A percentile compares a stretch with the other conserved stretches of the same genome.
phyloP scores from a whole-genome alignment of 345 rosid species.

The Mercurialis annua region DNA sequence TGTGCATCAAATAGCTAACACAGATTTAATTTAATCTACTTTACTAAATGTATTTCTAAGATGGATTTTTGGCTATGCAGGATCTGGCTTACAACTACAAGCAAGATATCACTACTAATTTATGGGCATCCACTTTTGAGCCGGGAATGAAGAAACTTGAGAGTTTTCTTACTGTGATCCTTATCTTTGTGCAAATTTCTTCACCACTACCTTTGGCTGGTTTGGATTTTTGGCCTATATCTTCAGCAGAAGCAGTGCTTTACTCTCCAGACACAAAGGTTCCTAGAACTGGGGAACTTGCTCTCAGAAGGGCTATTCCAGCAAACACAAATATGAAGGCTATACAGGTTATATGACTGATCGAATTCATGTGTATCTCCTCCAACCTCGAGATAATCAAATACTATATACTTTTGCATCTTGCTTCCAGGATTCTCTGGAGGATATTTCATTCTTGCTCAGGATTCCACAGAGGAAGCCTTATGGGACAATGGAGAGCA shows the following conservation, averaged over 20 bases:
- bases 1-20: background rate
- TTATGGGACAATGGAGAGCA: constrained; percentile 92
- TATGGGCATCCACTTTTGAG: constrained; percentile 27
- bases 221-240: constrained; percentile 39
- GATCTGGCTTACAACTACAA: constrained; percentile 28
- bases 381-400: constrained; percentile 9
- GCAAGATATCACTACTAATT: constrained; percentile 24
- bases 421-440: constrained; percentile 63
- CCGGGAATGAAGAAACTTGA: constrained; percentile 41
- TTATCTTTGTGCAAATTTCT: constrained; percentile 57
- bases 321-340: constrained; percentile 87
- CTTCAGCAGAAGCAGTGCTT: constrained; percentile 75
- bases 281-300: constrained; percentile 94
- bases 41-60: constrained; percentile 24
- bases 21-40: background rate
- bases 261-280: constrained; percentile 87
- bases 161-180: constrained; percentile 41
- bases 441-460: constrained; percentile 82
- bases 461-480: constrained; percentile 98
- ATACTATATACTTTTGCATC: constrained; percentile 15
- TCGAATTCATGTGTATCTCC: constrained; percentile 3
- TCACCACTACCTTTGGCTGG: constrained; percentile 59
- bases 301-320: constrained; percentile 83
- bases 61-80: constrained; percentile 53
- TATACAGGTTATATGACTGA: constrained; percentile 51